A percentile compares a stretch with the other conserved stretches of the same genome.
Evolutionary conservation across 345 rosid genomes (phyloP).

Genomic region (Linum tenue): DNA sequence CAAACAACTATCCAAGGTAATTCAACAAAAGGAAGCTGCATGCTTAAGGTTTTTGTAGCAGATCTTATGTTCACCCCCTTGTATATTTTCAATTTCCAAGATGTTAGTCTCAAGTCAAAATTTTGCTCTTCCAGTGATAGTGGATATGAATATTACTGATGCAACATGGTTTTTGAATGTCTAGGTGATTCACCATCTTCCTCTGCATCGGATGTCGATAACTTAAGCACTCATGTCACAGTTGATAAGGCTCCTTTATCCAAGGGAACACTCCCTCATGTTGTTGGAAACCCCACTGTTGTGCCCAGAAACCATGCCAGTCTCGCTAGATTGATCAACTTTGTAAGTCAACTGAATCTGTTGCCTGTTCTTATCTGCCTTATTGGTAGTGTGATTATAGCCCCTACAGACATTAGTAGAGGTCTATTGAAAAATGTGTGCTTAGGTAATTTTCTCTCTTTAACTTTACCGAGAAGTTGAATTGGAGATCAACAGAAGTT

Average conservation of each 20-base stretch:
- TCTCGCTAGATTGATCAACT: constrained; percentile 45
- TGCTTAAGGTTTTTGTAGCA: not conserved
- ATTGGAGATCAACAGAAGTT: no score
- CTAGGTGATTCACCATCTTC: constrained; percentile 92
- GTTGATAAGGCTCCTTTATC: constrained; percentile 40
- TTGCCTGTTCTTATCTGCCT: not conserved
- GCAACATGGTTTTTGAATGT: constrained; percentile 1
- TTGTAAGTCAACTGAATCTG: constrained; percentile 43
- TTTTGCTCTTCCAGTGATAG: not conserved
- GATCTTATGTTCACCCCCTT: not conserved
- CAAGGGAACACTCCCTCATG: constrained; percentile 37
- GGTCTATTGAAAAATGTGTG: no score
- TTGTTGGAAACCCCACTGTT: constrained; percentile 37
- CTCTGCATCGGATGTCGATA: constrained; percentile 77
- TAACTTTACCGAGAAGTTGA: no score
- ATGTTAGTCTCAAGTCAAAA: no score
- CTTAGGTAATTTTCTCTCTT: no score
- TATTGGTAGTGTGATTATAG: not conserved
- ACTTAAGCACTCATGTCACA: constrained; percentile 45
- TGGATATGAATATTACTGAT: not conserved
- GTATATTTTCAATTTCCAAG: no score
- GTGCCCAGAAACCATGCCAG: constrained; percentile 35
- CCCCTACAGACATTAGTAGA: not conserved
- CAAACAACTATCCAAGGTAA: constrained; percentile 54
- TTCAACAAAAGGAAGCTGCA: not conserved